Evolutionary conservation across 2,329 filamentous ascomycete species (phyloP).

Genomic region (Claviceps quebecensis): DNA sequence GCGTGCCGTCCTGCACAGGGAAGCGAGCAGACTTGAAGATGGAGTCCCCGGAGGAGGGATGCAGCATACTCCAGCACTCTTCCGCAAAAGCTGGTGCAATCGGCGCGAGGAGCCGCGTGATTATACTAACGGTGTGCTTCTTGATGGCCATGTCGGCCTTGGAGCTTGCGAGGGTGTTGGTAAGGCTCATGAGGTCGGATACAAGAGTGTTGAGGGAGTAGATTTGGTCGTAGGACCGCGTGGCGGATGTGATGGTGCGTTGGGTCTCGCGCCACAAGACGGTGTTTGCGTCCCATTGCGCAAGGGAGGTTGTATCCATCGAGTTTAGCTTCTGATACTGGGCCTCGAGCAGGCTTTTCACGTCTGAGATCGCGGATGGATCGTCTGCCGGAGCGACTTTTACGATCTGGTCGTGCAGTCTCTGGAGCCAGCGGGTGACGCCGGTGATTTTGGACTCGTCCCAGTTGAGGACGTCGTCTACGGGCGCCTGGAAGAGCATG

Average conservation of each 20-base stretch:
- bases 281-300: conserved; percentile 31
- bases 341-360: conserved; percentile 24
- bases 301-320: conserved; percentile 18
- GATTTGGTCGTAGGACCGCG: conserved; percentile 52
- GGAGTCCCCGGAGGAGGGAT: conserved; percentile 21
- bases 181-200: conserved; percentile 70
- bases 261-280: conserved; percentile 53
- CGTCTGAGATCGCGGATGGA: conserved; percentile 8
- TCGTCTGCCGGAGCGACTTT: conserved; percentile 9
- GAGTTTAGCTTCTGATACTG: conserved; percentile 16
- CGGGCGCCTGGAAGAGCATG: conserved; percentile 78
- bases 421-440: conserved; percentile 64
- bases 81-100: conserved; percentile 69
- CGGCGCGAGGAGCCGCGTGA: conserved; percentile 63
- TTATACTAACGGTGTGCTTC: conserved; percentile 34
- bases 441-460: conserved; percentile 72
- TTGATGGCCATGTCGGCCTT: conserved; percentile 28
- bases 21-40: conserved; percentile 39
- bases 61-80: conserved; percentile 59
- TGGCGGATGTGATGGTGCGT: conserved; percentile 51
- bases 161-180: conserved; percentile 48
- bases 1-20: conserved; percentile 40
- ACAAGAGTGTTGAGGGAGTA: conserved; percentile 73
- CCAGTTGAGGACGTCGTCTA: conserved; percentile 76
- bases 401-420: conserved; percentile 45